Evolutionary conservation across 805 yeast genomes (phyloP).

Genomic region (Saccharomycopsis amapae): DNA sequence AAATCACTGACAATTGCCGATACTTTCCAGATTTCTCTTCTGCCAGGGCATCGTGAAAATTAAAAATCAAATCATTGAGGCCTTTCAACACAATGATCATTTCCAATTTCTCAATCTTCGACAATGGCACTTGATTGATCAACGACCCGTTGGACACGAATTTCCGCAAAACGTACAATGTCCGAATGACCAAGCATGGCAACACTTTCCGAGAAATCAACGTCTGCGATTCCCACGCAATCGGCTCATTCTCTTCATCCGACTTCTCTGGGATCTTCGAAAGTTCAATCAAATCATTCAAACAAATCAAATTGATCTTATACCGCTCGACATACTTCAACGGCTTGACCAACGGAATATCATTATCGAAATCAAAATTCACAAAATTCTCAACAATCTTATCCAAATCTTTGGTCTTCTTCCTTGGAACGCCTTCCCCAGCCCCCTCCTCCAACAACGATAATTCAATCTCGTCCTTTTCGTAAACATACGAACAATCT

Average conservation of each 20-base stretch:
- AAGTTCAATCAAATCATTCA: constrained; percentile 44
- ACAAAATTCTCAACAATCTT: constrained; percentile 35
- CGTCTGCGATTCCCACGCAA: constrained; percentile 21
- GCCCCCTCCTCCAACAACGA: constrained; percentile 27
- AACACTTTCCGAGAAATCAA: constrained; percentile 28
- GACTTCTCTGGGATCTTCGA: constrained; percentile 26
- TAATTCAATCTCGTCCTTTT: constrained; percentile 47
- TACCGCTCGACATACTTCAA: constrained; percentile 38
- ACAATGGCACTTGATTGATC: constrained; percentile 55
- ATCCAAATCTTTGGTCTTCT: constrained; percentile 28
- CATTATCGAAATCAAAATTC: constrained; percentile 37
- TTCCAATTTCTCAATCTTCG: constrained; percentile 60
- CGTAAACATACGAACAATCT: constrained; percentile 52
- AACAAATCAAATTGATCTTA: constrained; percentile 46
- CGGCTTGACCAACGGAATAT: constrained; percentile 59
- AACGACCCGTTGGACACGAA: constrained; percentile 57
- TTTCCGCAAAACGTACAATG: constrained; percentile 54
- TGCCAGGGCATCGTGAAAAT: constrained; percentile 7
- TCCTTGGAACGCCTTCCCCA: neutral
- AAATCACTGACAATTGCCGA: constrained; percentile 6
- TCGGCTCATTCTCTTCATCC: neutral
- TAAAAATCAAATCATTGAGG: constrained; percentile 27
- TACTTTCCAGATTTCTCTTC: neutral
- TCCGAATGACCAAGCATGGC: constrained; percentile 49
- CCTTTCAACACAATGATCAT: constrained; percentile 42